Evolutionary conservation across 1,284 basidiomycete species (phyloP), one percentile per base, ranked within the genome.

Genomic region (Sporisorium graminicola): DNA sequence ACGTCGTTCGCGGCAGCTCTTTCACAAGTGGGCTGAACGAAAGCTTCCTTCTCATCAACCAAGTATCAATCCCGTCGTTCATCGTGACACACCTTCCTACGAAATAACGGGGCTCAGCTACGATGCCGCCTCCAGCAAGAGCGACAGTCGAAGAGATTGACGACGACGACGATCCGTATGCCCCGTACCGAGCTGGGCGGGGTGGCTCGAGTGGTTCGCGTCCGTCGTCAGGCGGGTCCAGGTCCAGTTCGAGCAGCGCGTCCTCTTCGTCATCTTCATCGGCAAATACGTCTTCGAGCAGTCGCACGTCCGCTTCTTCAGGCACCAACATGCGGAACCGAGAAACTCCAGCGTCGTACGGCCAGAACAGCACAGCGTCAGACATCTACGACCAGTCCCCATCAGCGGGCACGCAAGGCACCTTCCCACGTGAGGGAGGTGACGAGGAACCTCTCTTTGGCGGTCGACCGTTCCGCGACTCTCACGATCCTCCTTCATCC

Each of bases 391-490:
- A 56, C 50, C 73, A 37, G 18, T 74, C 72, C 1, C 56, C 72
- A 1, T 74, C 72, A 6, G 29, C 72, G 0, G 62, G 66, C 0
- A 59, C 50, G 4, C 72, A 74, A 24, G 63, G 72, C 6, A 43
- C 43, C 8, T 69, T 58, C 43, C 63, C 65, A 20, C 44, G 53
- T n/a, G 50, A 62, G 35, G 67, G 59, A 6, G 67, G 58, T 5
- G 64, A 74, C 16, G 82, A 83, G 35, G 82, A 83, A 59, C 82
- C 82, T 1, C 61, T 83, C 20, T 82, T 83, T 29, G 82, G 82
- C 9, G 82, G 82, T 26, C 79, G 78, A 49, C 81, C 82, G 3
- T 82, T 83, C 63, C 74, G 74, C 5, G 79, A 81, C 40, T 22
- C 81, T 1, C 81, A 82, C 26, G 37, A 29, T 20, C 20, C 33